phyloP scores from a whole-genome alignment of 2,329 filamentous ascomycete species.

The Pseudopyrenochaeta lycopersici region DNA sequence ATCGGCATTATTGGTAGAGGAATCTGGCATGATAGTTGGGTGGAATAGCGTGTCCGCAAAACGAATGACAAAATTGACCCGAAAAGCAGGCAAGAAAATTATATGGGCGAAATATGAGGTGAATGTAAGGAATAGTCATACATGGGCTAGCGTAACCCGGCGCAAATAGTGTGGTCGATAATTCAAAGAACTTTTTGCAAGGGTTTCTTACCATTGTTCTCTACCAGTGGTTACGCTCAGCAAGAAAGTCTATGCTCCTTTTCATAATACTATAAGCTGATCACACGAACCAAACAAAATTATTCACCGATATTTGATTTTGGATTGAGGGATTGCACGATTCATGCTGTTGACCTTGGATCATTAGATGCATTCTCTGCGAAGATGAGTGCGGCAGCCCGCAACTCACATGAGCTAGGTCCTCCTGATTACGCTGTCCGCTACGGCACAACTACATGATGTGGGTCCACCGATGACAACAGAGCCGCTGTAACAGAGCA shows the following conservation, averaged over 20 bases:
- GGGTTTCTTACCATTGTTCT: slow-evolving; percentile 45
- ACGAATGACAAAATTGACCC: slow-evolving; percentile 5
- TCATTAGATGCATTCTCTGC: background rate
- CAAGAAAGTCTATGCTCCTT: background rate
- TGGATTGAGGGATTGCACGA: background rate
- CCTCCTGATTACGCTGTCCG: background rate
- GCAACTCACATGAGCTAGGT: background rate
- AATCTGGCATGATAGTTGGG: slow-evolving; percentile 19
- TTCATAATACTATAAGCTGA: background rate
- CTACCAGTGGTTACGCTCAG: slow-evolving; percentile 1
- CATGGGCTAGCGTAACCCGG: slow-evolving; percentile 22
- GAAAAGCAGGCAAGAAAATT: slow-evolving; percentile 2
- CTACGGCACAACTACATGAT: background rate
- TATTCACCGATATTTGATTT: background rate
- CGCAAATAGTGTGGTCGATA: slow-evolving; percentile 2
- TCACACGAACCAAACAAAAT: background rate
- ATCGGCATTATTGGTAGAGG: slow-evolving; percentile 14
- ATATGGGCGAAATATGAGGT: slow-evolving; percentile 8
- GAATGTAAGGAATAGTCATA: slow-evolving; percentile 22
- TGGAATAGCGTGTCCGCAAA: background rate
- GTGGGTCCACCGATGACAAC: no score
- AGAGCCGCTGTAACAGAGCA: no score
- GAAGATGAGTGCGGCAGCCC: background rate
- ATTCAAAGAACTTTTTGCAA: slow-evolving; percentile 13
- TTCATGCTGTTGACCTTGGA: background rate